Conservation (phyloP, 768 basidiomycete species). For the Boletellus sp. region DNA sequence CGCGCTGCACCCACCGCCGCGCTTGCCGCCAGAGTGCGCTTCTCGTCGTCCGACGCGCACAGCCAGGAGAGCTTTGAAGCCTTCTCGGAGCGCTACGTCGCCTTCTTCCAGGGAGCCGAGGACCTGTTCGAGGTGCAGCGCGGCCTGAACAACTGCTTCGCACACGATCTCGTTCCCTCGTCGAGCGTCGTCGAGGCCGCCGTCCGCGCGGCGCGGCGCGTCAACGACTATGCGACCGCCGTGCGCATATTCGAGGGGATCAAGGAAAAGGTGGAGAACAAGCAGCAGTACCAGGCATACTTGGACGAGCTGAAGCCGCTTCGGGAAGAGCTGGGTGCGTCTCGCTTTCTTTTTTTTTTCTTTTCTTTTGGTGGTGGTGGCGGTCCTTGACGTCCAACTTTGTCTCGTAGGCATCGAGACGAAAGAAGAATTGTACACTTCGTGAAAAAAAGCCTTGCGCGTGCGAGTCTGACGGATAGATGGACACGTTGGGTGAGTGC, state of each 20-base stretch:
- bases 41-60: conserved; percentile 54
- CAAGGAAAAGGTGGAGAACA: conserved; percentile 97
- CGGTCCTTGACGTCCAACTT: not conserved
- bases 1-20: conserved; percentile 38
- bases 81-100: conserved; percentile 90
- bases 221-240: conserved; percentile 96
- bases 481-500: conserved; percentile 18
- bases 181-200: conserved; percentile 84
- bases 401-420: conserved; percentile 46
- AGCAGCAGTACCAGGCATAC: conserved; percentile 90
- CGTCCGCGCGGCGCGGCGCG: conserved; percentile 80
- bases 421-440: conserved; percentile 62
- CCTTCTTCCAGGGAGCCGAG: conserved; percentile 88
- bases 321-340: conserved; percentile 86
- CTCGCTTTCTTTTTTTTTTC: not conserved
- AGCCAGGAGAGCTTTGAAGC: conserved; percentile 90
- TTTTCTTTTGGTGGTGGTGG: not conserved
- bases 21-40: conserved; percentile 34
- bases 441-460: conserved; percentile 30
- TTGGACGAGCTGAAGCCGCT: conserved; percentile 85
- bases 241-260: conserved; percentile 95
- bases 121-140: conserved; percentile 99
- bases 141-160: conserved; percentile 99
- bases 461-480: conserved; percentile 8
- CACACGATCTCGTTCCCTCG: conserved; percentile 93